Percentiles rank a stretch among this genome's conserved stretches.
Evolutionary conservation across 306 rosid genomes (phyloP).

Genomic region (Dalbergia cultrata): DNA sequence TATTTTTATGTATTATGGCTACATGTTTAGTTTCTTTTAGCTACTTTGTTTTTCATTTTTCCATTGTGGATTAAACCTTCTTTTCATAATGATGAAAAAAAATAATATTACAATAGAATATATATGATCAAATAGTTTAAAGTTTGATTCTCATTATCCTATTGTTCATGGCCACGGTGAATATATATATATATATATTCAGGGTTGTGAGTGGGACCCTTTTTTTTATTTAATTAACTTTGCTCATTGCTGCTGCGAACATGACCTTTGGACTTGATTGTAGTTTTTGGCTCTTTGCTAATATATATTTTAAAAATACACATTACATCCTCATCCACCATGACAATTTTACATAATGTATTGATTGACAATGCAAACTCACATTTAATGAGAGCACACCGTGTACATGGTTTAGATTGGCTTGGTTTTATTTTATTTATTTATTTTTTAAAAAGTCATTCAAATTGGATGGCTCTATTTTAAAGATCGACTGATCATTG

Average conservation of each 20-base stretch:
- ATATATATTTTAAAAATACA: conserved; percentile 24
- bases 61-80: too few relatives aligned
- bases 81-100: too few relatives aligned
- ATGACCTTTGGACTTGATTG: conserved; percentile 17
- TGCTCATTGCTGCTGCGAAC: not conserved
- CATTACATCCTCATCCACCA: not conserved
- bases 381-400: conserved; percentile 28
- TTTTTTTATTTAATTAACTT: not conserved
- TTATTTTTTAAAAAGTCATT: not conserved
- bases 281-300: not conserved
- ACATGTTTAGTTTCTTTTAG: too few relatives aligned
- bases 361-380: conserved; percentile 23
- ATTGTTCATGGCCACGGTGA: not conserved
- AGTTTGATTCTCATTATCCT: too few relatives aligned
- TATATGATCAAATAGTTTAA: too few relatives aligned
- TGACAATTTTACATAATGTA: not conserved
- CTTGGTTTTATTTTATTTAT: not conserved
- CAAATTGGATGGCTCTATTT: not conserved
- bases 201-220: not conserved
- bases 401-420: not conserved
- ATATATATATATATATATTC: not conserved
- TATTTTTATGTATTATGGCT: too few relatives aligned
- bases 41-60: too few relatives aligned
- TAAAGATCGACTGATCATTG: not conserved
- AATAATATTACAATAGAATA: too few relatives aligned